Base-by-base conservation (phyloP, 768 basidiomycete species). In the Daedaleopsis nitida region DNA sequence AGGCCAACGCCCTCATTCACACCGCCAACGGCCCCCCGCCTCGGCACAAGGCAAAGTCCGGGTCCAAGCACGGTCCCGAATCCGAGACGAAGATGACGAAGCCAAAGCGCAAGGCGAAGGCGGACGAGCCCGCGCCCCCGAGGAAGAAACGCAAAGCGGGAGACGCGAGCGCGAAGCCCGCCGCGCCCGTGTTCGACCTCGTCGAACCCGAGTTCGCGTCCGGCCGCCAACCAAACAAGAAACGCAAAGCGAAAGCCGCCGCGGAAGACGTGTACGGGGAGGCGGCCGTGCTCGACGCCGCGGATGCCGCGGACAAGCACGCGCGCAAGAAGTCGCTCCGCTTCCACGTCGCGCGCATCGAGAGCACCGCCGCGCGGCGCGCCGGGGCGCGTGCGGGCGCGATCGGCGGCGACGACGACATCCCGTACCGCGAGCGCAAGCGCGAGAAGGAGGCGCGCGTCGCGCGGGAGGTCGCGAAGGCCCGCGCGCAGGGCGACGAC, bases 311-410 rank as follows among this genome's bases (percentile, higher is more conserved):
- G 6, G 96, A 98, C 77, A 97, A 97, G 73, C 83, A 79, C 19
- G 87, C 90, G 4, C 86, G 89, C 58, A 89, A 86, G 66, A 90
- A 89, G 65, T 85, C 91, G 8, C 82, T 98, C 35, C 88, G 91
- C 38, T 99, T 98, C 86, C 92, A 98, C 75, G 94, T 94, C 5
- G 84, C 92, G 56, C 91, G 89, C 71, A 96, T 99, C 68, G 92
- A 92, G 70, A 87, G 87, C 59, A 84, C 92, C 7, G 83, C 86
- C 55, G 86, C 88, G 12, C 81, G 91, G 61, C 83, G 96, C 56
- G 84, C 86, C 58, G 85, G 84, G 32, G 94, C 93, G 7, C 80
- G 92, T 59, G 81, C 77, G 63, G 83, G 81, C 24, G 86, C 89
- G 5, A 72, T 86, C 55, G 90, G 92, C 34, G 97, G 97, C 17